Evolutionary conservation across 2,329 filamentous ascomycete genomes (phyloP).

Genomic region (Ophiostoma novo-ulmi): DNA sequence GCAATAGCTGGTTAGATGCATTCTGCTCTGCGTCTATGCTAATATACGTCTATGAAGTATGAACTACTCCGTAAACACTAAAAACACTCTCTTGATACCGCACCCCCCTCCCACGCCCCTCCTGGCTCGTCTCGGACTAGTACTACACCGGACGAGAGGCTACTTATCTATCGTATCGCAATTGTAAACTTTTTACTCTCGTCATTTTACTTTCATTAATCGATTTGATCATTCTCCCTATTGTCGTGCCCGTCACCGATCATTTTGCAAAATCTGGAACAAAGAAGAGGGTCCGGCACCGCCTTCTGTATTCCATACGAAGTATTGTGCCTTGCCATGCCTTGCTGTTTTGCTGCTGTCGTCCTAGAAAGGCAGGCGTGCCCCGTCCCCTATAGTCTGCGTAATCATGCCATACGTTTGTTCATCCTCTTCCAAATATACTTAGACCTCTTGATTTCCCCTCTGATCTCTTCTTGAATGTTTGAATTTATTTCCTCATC

Average conservation of each 20-base stretch:
- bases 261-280: background rate
- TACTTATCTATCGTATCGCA: constrained; percentile 12
- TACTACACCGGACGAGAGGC: background rate
- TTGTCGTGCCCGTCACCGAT: constrained; percentile 9
- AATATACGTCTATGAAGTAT: background rate
- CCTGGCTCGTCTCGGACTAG: constrained; percentile 13
- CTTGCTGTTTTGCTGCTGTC: background rate
- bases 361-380: background rate
- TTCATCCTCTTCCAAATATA: background rate
- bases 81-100: background rate
- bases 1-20: background rate
- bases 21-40: background rate
- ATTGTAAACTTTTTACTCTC: background rate
- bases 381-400: background rate
- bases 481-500: background rate
- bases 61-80: background rate
- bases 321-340: constrained; percentile 9
- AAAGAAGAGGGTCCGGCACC: constrained; percentile 9
- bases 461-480: background rate
- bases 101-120: constrained; percentile 10
- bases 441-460: background rate
- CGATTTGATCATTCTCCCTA: background rate
- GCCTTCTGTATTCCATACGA: background rate
- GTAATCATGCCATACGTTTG: background rate
- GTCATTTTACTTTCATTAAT: background rate